Evolutionary conservation across 2,329 filamentous ascomycete species (phyloP).

Genomic region (Ophiocordyceps camponoti-leonardi): DNA sequence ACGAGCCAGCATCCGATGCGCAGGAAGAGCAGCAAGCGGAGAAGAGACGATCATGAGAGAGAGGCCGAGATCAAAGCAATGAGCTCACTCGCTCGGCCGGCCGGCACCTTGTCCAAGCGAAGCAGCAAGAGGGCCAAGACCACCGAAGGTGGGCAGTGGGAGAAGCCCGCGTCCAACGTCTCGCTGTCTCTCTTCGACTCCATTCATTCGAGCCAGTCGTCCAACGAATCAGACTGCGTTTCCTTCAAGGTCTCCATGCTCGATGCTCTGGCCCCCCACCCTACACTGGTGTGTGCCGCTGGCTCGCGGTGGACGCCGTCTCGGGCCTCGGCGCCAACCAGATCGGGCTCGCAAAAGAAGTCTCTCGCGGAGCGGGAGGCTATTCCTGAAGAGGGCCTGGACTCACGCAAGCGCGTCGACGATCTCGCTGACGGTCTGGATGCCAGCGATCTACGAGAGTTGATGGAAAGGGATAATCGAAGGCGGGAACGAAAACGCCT

Average conservation of each 20-base stretch:
- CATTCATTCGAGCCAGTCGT: constrained; percentile 60
- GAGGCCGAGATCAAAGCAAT: constrained; percentile 83
- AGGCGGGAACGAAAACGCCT: constrained; percentile 58
- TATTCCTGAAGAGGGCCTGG: constrained; percentile 44
- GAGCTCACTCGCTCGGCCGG: constrained; percentile 48
- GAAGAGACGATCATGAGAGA: constrained; percentile 56
- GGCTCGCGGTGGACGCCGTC: constrained; percentile 39
- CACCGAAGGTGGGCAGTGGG: constrained; percentile 31
- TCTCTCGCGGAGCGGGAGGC: constrained; percentile 30
- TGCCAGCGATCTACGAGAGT: constrained; percentile 65
- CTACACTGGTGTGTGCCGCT: constrained; percentile 60
- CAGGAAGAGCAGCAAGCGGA: constrained; percentile 61
- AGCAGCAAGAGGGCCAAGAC: constrained; percentile 50
- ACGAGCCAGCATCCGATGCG: constrained; percentile 42
- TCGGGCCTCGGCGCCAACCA: constrained; percentile 25
- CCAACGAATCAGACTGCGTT: constrained; percentile 44
- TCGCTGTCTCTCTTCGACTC: constrained; percentile 62
- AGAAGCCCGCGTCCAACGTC: constrained; percentile 50
- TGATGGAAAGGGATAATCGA: constrained; percentile 79
- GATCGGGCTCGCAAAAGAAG: constrained; percentile 33
- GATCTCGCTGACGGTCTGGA: constrained; percentile 72
- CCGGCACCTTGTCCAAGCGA: constrained; percentile 40
- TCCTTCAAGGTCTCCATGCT: constrained; percentile 69
- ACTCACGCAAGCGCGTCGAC: constrained; percentile 45
- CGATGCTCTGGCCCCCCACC: constrained; percentile 68